Percentiles rank a stretch among this genome's conserved stretches.
Evolutionary conservation across 352 stramenopile genomes (phyloP).

Genomic region (Phytophthora megakarya): DNA sequence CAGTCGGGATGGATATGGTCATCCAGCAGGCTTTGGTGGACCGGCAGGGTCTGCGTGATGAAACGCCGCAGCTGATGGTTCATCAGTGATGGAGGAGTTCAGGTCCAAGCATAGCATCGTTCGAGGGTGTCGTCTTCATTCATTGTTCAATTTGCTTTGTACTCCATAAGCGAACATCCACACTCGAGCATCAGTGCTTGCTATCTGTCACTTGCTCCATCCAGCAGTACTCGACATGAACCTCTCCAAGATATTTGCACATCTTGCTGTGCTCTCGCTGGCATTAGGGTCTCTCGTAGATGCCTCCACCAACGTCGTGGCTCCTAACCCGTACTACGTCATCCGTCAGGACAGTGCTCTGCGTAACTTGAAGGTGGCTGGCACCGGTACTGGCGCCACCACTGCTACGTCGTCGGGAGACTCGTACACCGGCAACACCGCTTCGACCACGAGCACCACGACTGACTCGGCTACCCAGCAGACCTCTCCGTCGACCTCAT

Average conservation of each 20-base stretch:
- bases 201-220: constrained; percentile 9
- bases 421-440: constrained; percentile 19
- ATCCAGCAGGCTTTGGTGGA: too few species aligned
- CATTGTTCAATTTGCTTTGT: constrained; percentile 37
- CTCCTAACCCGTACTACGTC: constrained; percentile 8
- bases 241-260: constrained; percentile 35
- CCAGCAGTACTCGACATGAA: constrained; percentile 29
- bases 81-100: too few species aligned
- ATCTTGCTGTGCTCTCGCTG: constrained; percentile 31
- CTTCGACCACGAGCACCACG: constrained; percentile 15
- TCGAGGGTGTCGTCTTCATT: neutral
- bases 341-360: constrained; percentile 14
- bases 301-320: constrained; percentile 1
- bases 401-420: constrained; percentile 24
- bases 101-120: neutral
- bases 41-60: too few species aligned
- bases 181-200: constrained; percentile 10
- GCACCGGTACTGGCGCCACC: constrained; percentile 22
- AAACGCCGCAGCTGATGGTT: too few species aligned
- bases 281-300: constrained; percentile 25
- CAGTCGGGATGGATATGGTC: neutral
- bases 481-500: constrained; percentile 16
- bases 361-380: constrained; percentile 26
- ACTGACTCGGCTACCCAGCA: constrained; percentile 8
- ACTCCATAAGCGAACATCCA: constrained; percentile 12